These are phyloP conservation scores for Sisymbrium altissimum DNA, from an alignment of 345 rosid species.

Conservation along the genomic window DNA sequence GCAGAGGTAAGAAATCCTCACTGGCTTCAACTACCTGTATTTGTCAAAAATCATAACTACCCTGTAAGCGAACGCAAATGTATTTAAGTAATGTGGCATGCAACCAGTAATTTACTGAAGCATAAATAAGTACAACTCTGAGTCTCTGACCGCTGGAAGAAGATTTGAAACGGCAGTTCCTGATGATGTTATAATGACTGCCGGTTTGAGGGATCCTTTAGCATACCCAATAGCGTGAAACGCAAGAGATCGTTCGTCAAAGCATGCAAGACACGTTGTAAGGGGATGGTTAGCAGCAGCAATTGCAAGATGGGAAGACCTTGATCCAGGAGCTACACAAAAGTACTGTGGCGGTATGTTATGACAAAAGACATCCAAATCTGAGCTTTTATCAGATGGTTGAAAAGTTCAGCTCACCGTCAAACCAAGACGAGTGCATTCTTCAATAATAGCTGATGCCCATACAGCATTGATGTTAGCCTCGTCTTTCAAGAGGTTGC, in stretches of 20 bases:
- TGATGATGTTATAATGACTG: conserved; percentile 84
- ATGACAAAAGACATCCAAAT: conserved; percentile 36
- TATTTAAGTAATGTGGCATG: conserved; percentile 1
- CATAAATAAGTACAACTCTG: conserved; percentile 24
- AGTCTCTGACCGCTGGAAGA: conserved; percentile 83
- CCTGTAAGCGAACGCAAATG: background rate
- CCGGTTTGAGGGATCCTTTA: conserved; percentile 77
- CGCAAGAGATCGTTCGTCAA: conserved; percentile 93
- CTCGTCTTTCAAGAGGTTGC: conserved; percentile 39
- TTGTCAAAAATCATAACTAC: conserved; percentile 1
- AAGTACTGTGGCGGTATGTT: conserved; percentile 60
- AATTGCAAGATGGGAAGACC: conserved; percentile 90
- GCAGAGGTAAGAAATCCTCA: conserved; percentile 85
- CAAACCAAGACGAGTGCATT: conserved; percentile 88
- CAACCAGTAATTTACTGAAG: background rate
- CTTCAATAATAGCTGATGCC: conserved; percentile 88
- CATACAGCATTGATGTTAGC: conserved; percentile 78
- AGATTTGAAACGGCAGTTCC: conserved; percentile 99
- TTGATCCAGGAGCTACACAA: conserved; percentile 96
- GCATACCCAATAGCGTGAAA: conserved; percentile 94
- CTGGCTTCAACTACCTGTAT: conserved; percentile 96
- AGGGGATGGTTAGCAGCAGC: conserved; percentile 88
- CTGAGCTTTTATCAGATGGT: conserved; percentile 8
- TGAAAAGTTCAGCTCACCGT: conserved; percentile 50
- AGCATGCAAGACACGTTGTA: conserved; percentile 72